These are phyloP conservation scores for Suillus weaverae DNA, from an alignment of 768 basidiomycete species.

Conservation along the genomic window DNA sequence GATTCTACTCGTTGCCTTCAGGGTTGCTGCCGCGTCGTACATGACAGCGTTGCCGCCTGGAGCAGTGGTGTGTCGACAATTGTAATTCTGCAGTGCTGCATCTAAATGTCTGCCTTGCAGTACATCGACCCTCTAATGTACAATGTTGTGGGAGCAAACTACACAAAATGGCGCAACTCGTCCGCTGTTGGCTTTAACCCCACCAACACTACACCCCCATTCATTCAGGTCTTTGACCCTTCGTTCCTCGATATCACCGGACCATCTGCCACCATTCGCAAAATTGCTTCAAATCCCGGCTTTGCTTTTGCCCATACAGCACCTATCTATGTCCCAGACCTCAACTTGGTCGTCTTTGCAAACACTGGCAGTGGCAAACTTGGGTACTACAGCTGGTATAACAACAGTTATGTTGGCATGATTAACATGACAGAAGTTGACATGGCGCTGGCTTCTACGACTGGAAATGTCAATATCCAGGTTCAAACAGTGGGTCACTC, in stretches of 20 bases:
- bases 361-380: conserved; percentile 67
- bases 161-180: conserved; percentile 27
- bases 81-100: not conserved
- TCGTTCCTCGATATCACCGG: conserved; percentile 61
- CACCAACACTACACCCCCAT: conserved; percentile 50
- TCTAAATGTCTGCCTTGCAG: conserved; percentile 29
- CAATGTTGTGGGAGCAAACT: conserved; percentile 45
- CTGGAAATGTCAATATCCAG: conserved; percentile 48
- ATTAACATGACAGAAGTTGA: conserved; percentile 61
- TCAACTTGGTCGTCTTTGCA: conserved; percentile 70
- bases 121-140: conserved; percentile 49
- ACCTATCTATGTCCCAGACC: conserved; percentile 57
- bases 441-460: conserved; percentile 38
- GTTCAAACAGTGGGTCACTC: conserved; percentile 37
- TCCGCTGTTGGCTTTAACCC: conserved; percentile 53
- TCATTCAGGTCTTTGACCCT: conserved; percentile 54
- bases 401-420: conserved; percentile 63
- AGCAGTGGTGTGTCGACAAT: conserved; percentile 1
- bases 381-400: conserved; percentile 60
- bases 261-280: conserved; percentile 48
- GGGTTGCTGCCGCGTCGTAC: not conserved
- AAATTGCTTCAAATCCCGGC: conserved; percentile 58
- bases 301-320: conserved; percentile 78
- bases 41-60: not conserved
- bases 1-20: not conserved